Evolutionary conservation across 768 basidiomycete genomes (phyloP), one percentile per base, ranked within the genome.

Genomic region (Scleroderma citrinum): DNA sequence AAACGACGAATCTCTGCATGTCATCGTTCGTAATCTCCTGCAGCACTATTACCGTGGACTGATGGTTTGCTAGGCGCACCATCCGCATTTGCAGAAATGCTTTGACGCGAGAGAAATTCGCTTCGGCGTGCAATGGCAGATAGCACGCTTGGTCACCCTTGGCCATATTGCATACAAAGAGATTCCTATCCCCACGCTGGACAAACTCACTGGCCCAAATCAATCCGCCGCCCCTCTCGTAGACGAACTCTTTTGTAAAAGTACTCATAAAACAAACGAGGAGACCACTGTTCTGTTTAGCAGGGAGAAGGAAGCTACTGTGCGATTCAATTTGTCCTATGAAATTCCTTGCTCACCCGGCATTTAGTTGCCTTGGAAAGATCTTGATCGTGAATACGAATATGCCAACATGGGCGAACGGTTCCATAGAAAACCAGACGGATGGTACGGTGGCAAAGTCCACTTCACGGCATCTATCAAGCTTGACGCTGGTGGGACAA

Each of bases 371-470:
- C 82, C 83, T 0, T 87, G 83, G 82, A 57, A 59, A 37, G 81
- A 85, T 58, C 64, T 86, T 3, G 82, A 86, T 54, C 62, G 55
- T 5, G 85, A 87, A 57, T 74, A 77, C 31, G 54, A 59, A 1
- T 65, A 21, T 20, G 47, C 37, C 23, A 13, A 30, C 7, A 21
- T 7, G 10, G 29, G 23, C n/a, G 63, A 6, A 5, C 81, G 77
- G 1, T 67, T 72, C 44, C 66, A 69, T 17, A 53, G 60, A 13
- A 58, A 67, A 17, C 54, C 61, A 24, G 62, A 68, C 5, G 65
- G 63, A 6, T 84, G 79, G 77, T 82, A 80, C 53, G 84, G 81
- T 1, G 85, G 85, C 0, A 75, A 77, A 55, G 71, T 85, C 0
- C 68, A 76, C 4, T 85, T 85, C 54, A 58, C 69, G 0, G 77